Conservation (phyloP, 305 asterid genomes). For the Caryopteris hybrid region DNA sequence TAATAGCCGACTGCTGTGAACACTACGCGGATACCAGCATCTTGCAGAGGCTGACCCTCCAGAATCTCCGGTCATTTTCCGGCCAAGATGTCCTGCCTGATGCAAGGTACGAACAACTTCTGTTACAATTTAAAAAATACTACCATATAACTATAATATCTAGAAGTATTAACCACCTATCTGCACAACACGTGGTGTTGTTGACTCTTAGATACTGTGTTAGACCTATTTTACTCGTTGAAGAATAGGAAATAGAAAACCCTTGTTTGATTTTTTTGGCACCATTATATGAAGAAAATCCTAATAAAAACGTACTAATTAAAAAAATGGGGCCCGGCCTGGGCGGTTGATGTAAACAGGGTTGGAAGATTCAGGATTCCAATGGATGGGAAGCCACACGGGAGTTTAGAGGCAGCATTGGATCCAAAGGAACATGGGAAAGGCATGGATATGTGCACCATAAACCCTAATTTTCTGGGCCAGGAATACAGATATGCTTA, state of each 20-base stretch:
- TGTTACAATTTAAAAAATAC: not conserved
- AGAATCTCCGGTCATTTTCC: slow-evolving; percentile 55
- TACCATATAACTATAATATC: too few relatives aligned
- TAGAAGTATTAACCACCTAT: too few relatives aligned
- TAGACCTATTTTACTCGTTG: too few relatives aligned
- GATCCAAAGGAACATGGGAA: slow-evolving; percentile 87
- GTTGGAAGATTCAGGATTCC: slow-evolving; percentile 91
- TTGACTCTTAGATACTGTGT: too few relatives aligned
- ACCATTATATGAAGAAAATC: too few relatives aligned
- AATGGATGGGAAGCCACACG: slow-evolving; percentile 70
- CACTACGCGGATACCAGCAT: slow-evolving; percentile 81
- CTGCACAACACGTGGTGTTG: too few relatives aligned
- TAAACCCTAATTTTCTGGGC: slow-evolving; percentile 67
- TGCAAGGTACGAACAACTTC: slow-evolving; percentile 59
- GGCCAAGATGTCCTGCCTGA: slow-evolving; percentile 78
- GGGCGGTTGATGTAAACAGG: slow-evolving; percentile 29
- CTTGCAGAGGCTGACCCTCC: slow-evolving; percentile 59
- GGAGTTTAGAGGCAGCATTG: slow-evolving; percentile 76
- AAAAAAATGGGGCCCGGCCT: too few relatives aligned
- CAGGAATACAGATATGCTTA: slow-evolving; percentile 82
- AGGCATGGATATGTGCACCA: slow-evolving; percentile 97
- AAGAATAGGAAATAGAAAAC: too few relatives aligned
- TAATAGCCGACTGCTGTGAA: slow-evolving; percentile 89
- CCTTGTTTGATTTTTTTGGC: too few relatives aligned
- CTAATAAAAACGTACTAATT: too few relatives aligned